Conservation (phyloP, 2,329 filamentous ascomycete genomes). For the Aureobasidium sp. region DNA sequence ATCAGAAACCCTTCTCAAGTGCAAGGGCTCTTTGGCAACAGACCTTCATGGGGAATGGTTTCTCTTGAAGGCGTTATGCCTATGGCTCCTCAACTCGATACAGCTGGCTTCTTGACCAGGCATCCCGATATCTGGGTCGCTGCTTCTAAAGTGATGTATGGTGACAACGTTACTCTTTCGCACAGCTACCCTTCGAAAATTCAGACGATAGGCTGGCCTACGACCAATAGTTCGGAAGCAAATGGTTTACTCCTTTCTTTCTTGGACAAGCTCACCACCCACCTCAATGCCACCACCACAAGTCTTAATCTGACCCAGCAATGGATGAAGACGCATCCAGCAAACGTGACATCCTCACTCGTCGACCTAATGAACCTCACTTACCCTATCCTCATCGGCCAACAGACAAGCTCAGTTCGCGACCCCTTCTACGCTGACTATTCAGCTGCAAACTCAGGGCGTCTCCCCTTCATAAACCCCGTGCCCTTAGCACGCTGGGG, state of each 20-base stretch:
- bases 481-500: conserved; percentile 43
- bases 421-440: conserved; percentile 47
- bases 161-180: conserved; percentile 37
- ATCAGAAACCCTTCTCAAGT: conserved; percentile 43
- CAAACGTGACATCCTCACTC: conserved; percentile 28
- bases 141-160: conserved; percentile 41
- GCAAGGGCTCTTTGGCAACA: conserved; percentile 46
- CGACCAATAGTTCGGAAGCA: conserved; percentile 29
- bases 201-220: conserved; percentile 38
- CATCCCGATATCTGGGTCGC: conserved; percentile 38
- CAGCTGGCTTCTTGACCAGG: conserved; percentile 41
- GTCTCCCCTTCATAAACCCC: conserved; percentile 44
- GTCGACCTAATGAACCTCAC: conserved; percentile 36
- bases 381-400: conserved; percentile 42
- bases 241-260: conserved; percentile 38
- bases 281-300: conserved; percentile 35
- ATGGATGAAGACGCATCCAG: conserved; percentile 31
- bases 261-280: conserved; percentile 36
- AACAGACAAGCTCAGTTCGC: conserved; percentile 41
- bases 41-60: conserved; percentile 43
- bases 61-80: conserved; percentile 44
- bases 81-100: conserved; percentile 42
- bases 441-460: conserved; percentile 39
- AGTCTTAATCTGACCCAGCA: conserved; percentile 31
- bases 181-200: conserved; percentile 38